These are phyloP conservation scores for Fusarium sp. DNA, from an alignment of 2,329 filamentous ascomycete species.

Conservation along the genomic window DNA sequence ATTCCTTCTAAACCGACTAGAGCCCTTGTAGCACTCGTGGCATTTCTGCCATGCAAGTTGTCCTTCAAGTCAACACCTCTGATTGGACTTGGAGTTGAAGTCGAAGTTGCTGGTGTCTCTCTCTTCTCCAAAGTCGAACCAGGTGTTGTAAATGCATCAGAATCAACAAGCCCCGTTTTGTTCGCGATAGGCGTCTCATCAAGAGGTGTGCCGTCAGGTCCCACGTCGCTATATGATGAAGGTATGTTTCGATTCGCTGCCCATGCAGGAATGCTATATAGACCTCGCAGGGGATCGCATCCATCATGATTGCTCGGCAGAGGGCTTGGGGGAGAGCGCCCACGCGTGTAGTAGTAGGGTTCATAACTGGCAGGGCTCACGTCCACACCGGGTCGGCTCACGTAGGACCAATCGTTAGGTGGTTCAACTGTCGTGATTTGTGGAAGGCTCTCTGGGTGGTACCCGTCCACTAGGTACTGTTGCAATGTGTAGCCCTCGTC, in stretches of 20 bases:
- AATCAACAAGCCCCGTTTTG: slow-evolving; percentile 23
- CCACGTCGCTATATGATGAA: slow-evolving; percentile 52
- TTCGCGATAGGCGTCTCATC: slow-evolving; percentile 40
- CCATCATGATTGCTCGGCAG: slow-evolving; percentile 55
- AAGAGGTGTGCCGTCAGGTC: slow-evolving; percentile 33
- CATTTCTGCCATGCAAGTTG: neutral
- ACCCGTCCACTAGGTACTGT: slow-evolving; percentile 52
- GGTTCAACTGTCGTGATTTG: slow-evolving; percentile 54
- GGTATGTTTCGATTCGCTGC: slow-evolving; percentile 52
- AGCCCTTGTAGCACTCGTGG: neutral
- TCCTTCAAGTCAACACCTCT: slow-evolving; percentile 5
- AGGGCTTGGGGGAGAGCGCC: slow-evolving; percentile 64
- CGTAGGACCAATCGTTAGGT: slow-evolving; percentile 56
- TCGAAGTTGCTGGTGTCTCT: slow-evolving; percentile 32
- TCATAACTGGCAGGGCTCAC: slow-evolving; percentile 51
- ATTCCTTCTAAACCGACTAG: neutral
- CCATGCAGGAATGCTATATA: slow-evolving; percentile 49
- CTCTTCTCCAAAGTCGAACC: slow-evolving; percentile 25
- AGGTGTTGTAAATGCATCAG: slow-evolving; percentile 11
- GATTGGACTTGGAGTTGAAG: slow-evolving; percentile 21
- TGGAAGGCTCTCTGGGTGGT: slow-evolving; percentile 47
- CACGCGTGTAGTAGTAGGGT: slow-evolving; percentile 58
- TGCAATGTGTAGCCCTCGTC: slow-evolving; percentile 53
- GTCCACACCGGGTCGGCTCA: slow-evolving; percentile 51
- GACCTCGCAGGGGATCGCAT: slow-evolving; percentile 45